A percentile compares a stretch with the other conserved stretches of the same genome.
Conservation (phyloP, 1,139 yeast genomes). For the Scheffersomyces illinoinensis region DNA sequence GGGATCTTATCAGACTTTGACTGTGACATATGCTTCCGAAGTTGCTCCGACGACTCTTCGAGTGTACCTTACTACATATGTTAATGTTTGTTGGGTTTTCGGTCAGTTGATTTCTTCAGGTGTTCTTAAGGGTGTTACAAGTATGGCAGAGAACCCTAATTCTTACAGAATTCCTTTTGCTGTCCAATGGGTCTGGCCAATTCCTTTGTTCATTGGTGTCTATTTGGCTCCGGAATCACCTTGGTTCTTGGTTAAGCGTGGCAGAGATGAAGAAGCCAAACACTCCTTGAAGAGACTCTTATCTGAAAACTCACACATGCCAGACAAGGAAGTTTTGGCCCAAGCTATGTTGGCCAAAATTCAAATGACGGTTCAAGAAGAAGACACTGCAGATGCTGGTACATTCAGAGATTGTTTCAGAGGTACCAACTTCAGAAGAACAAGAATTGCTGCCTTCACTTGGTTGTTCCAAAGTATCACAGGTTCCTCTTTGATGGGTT, state of each 20-base stretch:
- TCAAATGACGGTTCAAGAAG: slow-evolving; percentile 47
- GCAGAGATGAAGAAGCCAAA: slow-evolving; percentile 35
- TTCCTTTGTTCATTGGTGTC: slow-evolving; percentile 42
- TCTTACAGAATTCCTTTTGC: slow-evolving; percentile 51
- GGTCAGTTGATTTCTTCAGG: slow-evolving; percentile 54
- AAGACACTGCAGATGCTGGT: slow-evolving; percentile 29
- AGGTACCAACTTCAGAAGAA: slow-evolving; percentile 54
- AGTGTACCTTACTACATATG: slow-evolving; percentile 48
- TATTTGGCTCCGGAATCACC: slow-evolving; percentile 46
- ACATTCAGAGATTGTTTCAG: slow-evolving; percentile 51
- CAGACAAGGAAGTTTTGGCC: slow-evolving; percentile 36
- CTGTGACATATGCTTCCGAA: slow-evolving; percentile 54
- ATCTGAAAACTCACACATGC: slow-evolving; percentile 32
- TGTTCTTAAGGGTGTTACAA: slow-evolving; percentile 34
- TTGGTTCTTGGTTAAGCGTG: slow-evolving; percentile 44
- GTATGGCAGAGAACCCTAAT: slow-evolving; percentile 21
- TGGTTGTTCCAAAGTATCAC: slow-evolving; percentile 54
- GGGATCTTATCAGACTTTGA: slow-evolving; percentile 53
- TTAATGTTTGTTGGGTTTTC: slow-evolving; percentile 50
- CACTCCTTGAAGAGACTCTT: slow-evolving; percentile 34
- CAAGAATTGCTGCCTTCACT: slow-evolving; percentile 49
- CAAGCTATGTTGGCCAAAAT: slow-evolving; percentile 43
- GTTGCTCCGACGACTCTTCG: slow-evolving; percentile 52
- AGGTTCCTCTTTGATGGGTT: slow-evolving; percentile 55
- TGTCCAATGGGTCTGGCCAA: slow-evolving; percentile 64